Evolutionary conservation across 2,329 filamentous ascomycete genomes (phyloP), one percentile per base, ranked within the genome.

Genomic region (Cadophora malorum): DNA sequence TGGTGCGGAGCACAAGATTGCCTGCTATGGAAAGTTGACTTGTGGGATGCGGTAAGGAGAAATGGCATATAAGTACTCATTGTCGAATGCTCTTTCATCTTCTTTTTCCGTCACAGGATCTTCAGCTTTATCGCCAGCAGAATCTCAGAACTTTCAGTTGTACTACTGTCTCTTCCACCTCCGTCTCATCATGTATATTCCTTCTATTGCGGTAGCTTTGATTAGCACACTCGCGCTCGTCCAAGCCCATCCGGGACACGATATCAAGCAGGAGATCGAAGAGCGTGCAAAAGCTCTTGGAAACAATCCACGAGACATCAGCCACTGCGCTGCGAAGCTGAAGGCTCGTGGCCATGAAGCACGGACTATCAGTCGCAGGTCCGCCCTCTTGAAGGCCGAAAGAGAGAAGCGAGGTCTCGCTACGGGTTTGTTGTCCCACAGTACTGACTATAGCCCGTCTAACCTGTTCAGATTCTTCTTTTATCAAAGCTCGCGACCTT

Each of bases 181-280:
- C 50, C 59, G 69, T 62, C 21, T 56, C 59, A 70, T 62, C 21
- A 65, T 65, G 63, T 38, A 59, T 8, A 25, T 65, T 21, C 53
- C 45, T 10, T 8, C 21, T 33, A 23, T 65, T 5, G 23, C 28
- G 28, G 45, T 25, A 38, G 55, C 47, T 50, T 53, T 60, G 45
- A 23, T 66, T 38, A 47, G 25, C 58, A 35, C 53, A n/a, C 53
- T 33, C n/a, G 19, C 47, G 19, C 12, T 60, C 14, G 66, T 70
- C 41, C 28, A 78, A 52, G 79, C 80, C 25, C 80, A 82, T 53
- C 80, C 80, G 0, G 80, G 79, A 31, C 76, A 80, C 55, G 77
- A 81, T 64, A 65, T 77, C 45, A 71, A 70, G 28, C 69, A 74
- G 47, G 79, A 80, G 55, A 74, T 79, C 50, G 73, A 71, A 55